Evolutionary conservation across 495 filamentous ascomycete genomes (phyloP), one percentile per base, ranked within the genome.

Genomic region (Trichoderma asperelloides): DNA sequence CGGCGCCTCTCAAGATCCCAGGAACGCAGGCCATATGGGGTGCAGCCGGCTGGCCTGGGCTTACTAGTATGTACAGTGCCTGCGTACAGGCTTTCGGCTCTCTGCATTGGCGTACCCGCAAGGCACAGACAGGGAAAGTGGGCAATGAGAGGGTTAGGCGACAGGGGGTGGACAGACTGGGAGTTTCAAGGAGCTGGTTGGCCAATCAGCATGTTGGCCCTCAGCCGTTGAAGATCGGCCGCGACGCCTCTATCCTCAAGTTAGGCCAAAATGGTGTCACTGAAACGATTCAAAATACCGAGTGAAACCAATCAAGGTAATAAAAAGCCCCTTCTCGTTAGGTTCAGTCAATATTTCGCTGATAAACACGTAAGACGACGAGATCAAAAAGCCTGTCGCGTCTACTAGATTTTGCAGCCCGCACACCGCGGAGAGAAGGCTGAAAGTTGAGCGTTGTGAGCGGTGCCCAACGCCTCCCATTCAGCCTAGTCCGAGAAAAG

Each of bases 21-120:
- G 55, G 25, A 60, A 3, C 55, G 2, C 55, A 27, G 55, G 6
- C 43, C 43, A 47, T 60, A 60, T 60, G 55, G 55, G 55, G 55
- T 60, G 55, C 55, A 60, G 55, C 23, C 27, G 23, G 55, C 43
- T 47, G 43, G 43, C 13, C 13, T 16, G 43, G 43, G 43, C 43
- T 47, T 15, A 25, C 55, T 30, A n/a, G n/a, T n/a, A n/a, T n/a
- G n/a, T 60, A 60, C 55, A 60, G 55, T 13, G 55, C 27, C 55
- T 60, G 55, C 25, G 55, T 23, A 60, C 27, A 23, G 55, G 55
- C 55, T 25, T 18, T 28, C 55, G 49, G 49, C 25, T 60, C 55
- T 60, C 55, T 60, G 55, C 55, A 60, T 60, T 60, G 55, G 55
- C 55, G 55, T 60, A 60, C 55, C 55, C 55, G 55, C 55, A 60